Percentiles rank a stretch among this genome's conserved stretches.
These are phyloP conservation scores for Astrephomene gubernaculifera DNA, from an alignment of 139 green algal genomes.

Conservation along the genomic window DNA sequence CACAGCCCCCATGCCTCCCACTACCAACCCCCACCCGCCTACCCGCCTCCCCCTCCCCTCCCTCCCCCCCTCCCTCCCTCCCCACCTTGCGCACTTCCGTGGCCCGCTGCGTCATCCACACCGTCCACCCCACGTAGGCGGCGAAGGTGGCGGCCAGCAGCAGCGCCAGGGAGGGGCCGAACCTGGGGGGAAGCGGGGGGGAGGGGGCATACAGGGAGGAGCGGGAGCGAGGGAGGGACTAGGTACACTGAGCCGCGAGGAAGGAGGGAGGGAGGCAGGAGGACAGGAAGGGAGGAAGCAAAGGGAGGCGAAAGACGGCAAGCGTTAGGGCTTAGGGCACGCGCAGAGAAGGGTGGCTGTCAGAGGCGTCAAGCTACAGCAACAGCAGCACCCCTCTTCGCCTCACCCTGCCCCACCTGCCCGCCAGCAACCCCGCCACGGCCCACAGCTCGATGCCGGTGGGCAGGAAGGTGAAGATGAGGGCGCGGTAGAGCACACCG, in stretches of 20 bases:
- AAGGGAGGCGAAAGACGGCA: too few species aligned
- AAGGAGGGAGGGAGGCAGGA: too few species aligned
- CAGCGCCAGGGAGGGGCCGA: constrained; percentile 67
- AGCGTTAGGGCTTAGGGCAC: too few species aligned
- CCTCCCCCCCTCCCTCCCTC: background rate
- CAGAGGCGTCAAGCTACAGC: too few species aligned
- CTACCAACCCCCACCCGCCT: background rate
- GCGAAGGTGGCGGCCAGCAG: constrained; percentile 89
- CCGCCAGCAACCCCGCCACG: constrained; percentile 86
- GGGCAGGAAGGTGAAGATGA: constrained; percentile 96
- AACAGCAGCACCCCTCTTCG: too few species aligned
- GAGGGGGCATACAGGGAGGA: too few species aligned
- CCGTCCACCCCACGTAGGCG: constrained; percentile 89
- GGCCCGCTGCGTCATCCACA: constrained; percentile 78
- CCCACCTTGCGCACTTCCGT: constrained; percentile 54
- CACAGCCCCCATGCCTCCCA: background rate
- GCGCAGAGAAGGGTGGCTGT: too few species aligned
- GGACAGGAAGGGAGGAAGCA: too few species aligned
- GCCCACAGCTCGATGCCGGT: constrained; percentile 90
- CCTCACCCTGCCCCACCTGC: too few species aligned
- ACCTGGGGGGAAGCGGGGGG: too few species aligned
- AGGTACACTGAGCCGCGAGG: too few species aligned
- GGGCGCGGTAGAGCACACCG: constrained; percentile 93
- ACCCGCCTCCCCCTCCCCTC: background rate
- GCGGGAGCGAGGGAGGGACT: too few species aligned